Base-by-base conservation (phyloP, 176 grass and related monocot genomes). In the Stipa capillata region DNA sequence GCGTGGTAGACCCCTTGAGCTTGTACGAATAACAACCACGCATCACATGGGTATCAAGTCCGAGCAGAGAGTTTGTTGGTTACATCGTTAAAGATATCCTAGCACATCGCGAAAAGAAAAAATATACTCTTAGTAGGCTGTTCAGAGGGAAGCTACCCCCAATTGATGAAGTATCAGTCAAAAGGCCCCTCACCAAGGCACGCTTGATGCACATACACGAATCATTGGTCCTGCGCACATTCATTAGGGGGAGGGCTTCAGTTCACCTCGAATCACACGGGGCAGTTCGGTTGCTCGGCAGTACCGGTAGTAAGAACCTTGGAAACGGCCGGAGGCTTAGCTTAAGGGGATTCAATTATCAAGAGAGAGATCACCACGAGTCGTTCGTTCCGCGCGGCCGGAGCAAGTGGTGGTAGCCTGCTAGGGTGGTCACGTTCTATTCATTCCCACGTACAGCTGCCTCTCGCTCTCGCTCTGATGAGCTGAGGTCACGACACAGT, bases 401-500 rank as follows among this genome's bases (percentile, higher is more conserved):
- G 57, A 3, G 20, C 4, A 13, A 21, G 3, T n/a, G n/a, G n/a
- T n/a, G n/a, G n/a, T n/a, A n/a, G n/a, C n/a, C n/a, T n/a, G n/a
- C n/a, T n/a, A n/a, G n/a, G n/a, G 49, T 52, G 49, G 32, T 40
- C 84, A 81, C 84, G 70, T 40, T 3, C 60, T 59, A 50, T 61
- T 72, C 65, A 72, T 84, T 85, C 74, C 23, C 40, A 21, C 63
- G 82, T 20, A 50, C 55, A 60, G 16, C 78, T 23, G n/a, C n/a
- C n/a, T n/a, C n/a, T 67, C 65, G n/a, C 14, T 28, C 4, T 8
- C 37, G 17, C 15, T 55, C 57, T 66, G 48, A 72, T 66, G 48
- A 72, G 52, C 74, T 79, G 73, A 39, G 72, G 73, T 62, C 83
- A 79, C 83, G 53, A 27, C 52, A 65, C 65, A 61, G 18, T 79